These are phyloP conservation scores for Panus rudis DNA, from an alignment of 768 basidiomycete genomes.

Conservation along the genomic window DNA sequence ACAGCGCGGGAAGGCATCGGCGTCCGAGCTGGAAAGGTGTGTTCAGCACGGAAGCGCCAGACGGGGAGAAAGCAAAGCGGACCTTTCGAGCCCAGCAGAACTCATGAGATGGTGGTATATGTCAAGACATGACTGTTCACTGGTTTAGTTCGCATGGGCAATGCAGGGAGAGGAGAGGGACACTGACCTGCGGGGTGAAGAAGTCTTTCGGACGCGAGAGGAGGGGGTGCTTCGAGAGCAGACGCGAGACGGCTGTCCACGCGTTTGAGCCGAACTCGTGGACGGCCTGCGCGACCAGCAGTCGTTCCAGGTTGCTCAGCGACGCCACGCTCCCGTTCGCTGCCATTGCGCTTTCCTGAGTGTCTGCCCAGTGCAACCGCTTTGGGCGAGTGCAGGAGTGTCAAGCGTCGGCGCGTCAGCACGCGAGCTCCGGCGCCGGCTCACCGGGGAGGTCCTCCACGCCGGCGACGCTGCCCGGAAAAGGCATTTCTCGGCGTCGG, in stretches of 20 bases:
- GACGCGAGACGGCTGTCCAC: slow-evolving; percentile 61
- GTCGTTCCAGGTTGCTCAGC: slow-evolving; percentile 48
- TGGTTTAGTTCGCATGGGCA: slow-evolving; percentile 7
- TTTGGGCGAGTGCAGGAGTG: too few species aligned
- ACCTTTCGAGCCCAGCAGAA: slow-evolving; percentile 62
- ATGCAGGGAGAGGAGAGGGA: slow-evolving; percentile 6
- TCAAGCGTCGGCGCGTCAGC: too few species aligned
- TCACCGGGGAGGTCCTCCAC: too few species aligned
- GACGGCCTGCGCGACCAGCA: slow-evolving; percentile 81
- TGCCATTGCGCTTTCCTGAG: too few species aligned
- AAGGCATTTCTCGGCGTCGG: too few species aligned
- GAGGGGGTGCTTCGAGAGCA: slow-evolving; percentile 68
- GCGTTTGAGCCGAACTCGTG: slow-evolving; percentile 65
- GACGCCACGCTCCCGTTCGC: too few species aligned
- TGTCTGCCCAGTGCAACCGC: too few species aligned
- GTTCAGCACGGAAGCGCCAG: slow-evolving; percentile 10
- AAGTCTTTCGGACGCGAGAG: slow-evolving; percentile 47
- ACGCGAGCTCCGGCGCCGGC: too few species aligned
- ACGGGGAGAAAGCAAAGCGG: slow-evolving; percentile 20
- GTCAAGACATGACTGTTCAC: slow-evolving; percentile 52
- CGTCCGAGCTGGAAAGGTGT: too few species aligned
- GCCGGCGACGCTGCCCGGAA: too few species aligned
- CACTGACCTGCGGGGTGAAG: slow-evolving; percentile 60
- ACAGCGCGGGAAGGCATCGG: not conserved
- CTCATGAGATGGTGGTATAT: slow-evolving; percentile 65